Evolutionary conservation across 257 asterid species (phyloP), one percentile per base, ranked within the genome.

Genomic region (Leonotis leonurus): DNA sequence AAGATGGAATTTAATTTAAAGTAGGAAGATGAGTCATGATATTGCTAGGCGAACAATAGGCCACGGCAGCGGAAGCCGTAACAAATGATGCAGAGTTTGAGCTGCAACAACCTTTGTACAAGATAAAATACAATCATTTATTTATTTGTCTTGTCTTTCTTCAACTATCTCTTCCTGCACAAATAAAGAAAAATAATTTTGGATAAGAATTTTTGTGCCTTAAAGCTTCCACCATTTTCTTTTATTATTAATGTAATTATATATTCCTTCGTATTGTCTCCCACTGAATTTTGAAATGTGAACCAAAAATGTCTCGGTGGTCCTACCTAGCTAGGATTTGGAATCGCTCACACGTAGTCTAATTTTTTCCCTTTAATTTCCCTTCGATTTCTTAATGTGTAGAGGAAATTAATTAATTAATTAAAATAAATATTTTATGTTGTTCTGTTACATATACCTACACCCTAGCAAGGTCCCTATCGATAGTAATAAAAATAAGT

Each of bases 91-190:
- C 49, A 14, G 10, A 14, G 48, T n/a, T 41, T 41, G 9, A 21
- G 48, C 12, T 52, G 62, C 18, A 36, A 21, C 72, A 72, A 65
- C 54, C 37, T 65, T 25, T 25, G 41, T 7, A 36, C 32, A 57
- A 54, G 32, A 55, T 54, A 10, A 18, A 67, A 62, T 44, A n/a
- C 8, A 36, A 61, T 32, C n/a, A 39, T 68, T 46, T 55, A 12
- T 56, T 4, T 9, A 68, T 48, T 68, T 73, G 70, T 73, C 70
- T 54, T 36, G n/a, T n/a, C n/a, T n/a, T 48, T 61, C 27, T 25
- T 52, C 18, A 52, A 50, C 29, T 51, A 35, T 10, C 52, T 29
- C 22, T 37, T 26, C 30, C 56, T 36, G 67, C 56, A 16, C 21
- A 21, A 30, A 11, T 64, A 45, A 1, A 35, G 32, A 2, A 44